These are phyloP conservation scores for Leccinum subrobustum DNA, from an alignment of 1,284 basidiomycete species.

Conservation along the genomic window DNA sequence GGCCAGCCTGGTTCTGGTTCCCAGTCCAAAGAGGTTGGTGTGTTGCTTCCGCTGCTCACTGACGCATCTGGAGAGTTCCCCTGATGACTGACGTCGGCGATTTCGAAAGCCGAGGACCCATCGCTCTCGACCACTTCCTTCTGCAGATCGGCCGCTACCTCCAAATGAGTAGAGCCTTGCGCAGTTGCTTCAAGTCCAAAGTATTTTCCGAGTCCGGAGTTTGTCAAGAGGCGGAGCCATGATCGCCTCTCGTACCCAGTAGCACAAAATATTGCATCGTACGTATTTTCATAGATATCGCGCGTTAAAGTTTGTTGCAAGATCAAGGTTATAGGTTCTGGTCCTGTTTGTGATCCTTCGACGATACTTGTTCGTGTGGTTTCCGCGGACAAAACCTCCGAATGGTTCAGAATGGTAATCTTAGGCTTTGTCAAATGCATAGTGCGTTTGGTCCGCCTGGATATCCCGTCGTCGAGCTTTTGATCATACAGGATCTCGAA, in stretches of 20 bases:
- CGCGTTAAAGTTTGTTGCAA: constrained; percentile 40
- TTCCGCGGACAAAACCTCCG: constrained; percentile 40
- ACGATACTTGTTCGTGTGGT: background rate
- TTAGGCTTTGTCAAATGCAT: constrained; percentile 25
- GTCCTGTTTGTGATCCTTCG: constrained; percentile 8
- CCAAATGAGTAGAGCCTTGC: constrained; percentile 22
- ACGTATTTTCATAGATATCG: constrained; percentile 35
- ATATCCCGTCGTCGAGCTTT: constrained; percentile 46
- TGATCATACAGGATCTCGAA: constrained; percentile 58
- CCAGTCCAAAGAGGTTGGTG: constrained; percentile 33
- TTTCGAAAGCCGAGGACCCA: background rate
- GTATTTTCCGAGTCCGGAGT: constrained; percentile 43
- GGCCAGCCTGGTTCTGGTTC: constrained; percentile 18
- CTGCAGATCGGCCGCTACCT: constrained; percentile 6
- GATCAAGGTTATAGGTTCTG: constrained; percentile 33
- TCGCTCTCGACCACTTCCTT: background rate
- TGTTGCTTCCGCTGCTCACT: constrained; percentile 25
- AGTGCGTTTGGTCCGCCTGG: constrained; percentile 30
- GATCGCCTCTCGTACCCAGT: constrained; percentile 57
- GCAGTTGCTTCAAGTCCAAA: constrained; percentile 37
- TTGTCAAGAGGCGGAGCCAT: constrained; percentile 47
- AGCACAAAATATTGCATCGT: constrained; percentile 55
- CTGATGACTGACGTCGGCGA: background rate
- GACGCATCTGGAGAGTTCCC: constrained; percentile 10
- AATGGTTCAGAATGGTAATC: constrained; percentile 42